A percentile compares a stretch with the other conserved stretches of the same genome.
Conservation (phyloP, 2,329 filamentous ascomycete species). For the Aspergillus sp. region DNA sequence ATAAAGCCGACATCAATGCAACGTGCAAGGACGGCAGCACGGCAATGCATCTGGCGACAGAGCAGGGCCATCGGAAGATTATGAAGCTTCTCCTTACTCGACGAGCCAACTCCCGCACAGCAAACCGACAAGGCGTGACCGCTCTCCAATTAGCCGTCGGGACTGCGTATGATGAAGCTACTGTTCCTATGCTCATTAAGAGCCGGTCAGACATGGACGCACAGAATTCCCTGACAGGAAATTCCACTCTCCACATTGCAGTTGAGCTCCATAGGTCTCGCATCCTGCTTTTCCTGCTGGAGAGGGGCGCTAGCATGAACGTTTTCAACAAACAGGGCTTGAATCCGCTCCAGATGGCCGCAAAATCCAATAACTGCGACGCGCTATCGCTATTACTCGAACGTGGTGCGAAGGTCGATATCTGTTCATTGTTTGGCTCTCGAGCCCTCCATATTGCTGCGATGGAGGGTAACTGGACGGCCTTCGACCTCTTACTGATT, state of each 20-base stretch:
- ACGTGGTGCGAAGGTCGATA: constrained; percentile 22
- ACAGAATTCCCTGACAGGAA: constrained; percentile 18
- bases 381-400: constrained; percentile 27
- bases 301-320: constrained; percentile 23
- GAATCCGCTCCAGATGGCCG: constrained; percentile 28
- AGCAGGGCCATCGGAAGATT: constrained; percentile 23
- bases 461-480: constrained; percentile 25
- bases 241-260: constrained; percentile 25
- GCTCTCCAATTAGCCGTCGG: constrained; percentile 27
- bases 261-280: constrained; percentile 19
- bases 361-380: constrained; percentile 28
- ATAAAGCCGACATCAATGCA: constrained; percentile 24
- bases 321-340: constrained; percentile 22
- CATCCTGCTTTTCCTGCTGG: constrained; percentile 27
- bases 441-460: constrained; percentile 25
- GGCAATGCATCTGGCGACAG: constrained; percentile 27
- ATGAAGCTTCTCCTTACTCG: constrained; percentile 23
- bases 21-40: constrained; percentile 26
- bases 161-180: constrained; percentile 27
- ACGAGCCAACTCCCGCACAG: constrained; percentile 14
- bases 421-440: no score
- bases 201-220: constrained; percentile 22
- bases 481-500: constrained; percentile 28
- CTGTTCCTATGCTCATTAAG: constrained; percentile 29
- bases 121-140: constrained; percentile 18